phyloP scores from a whole-genome alignment of 192 early-diverging fungal genomes.

The Coemansia sp. region DNA sequence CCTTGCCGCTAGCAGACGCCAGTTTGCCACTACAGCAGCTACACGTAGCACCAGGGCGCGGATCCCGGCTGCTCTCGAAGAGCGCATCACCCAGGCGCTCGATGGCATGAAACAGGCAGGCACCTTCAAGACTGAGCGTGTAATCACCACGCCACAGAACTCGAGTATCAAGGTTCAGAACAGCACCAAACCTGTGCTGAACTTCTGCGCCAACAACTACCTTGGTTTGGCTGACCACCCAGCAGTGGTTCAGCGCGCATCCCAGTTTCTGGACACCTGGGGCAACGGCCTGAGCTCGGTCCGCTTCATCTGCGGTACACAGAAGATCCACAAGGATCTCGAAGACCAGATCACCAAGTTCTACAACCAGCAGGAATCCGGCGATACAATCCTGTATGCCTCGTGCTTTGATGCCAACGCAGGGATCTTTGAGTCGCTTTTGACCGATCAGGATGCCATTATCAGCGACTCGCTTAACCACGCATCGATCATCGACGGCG shows the following conservation, averaged over 20 bases:
- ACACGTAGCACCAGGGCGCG: conserved; percentile 2
- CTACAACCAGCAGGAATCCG: conserved; percentile 41
- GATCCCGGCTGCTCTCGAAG: conserved; percentile 37
- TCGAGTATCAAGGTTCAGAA: conserved; percentile 53
- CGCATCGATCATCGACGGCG: conserved; percentile 70
- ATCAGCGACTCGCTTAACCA: conserved; percentile 60
- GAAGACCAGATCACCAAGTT: conserved; percentile 59
- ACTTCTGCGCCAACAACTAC: conserved; percentile 76
- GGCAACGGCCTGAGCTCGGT: conserved; percentile 66
- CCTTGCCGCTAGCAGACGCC: conserved; percentile 1
- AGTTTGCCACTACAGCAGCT: not conserved
- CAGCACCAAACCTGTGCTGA: conserved; percentile 48
- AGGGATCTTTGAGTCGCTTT: conserved; percentile 63
- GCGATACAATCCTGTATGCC: conserved; percentile 66
- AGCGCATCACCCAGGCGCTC: conserved; percentile 48
- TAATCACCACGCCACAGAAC: conserved; percentile 60
- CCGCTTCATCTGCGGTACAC: conserved; percentile 71
- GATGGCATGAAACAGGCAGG: conserved; percentile 58
- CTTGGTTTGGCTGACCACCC: conserved; percentile 62
- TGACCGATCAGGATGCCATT: conserved; percentile 57
- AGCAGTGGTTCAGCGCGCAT: conserved; percentile 54
- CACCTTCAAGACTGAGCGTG: conserved; percentile 66
- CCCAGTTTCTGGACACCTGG: conserved; percentile 55
- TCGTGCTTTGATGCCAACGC: conserved; percentile 73
- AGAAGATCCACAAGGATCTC: conserved; percentile 65